Percentiles rank a stretch among this genome's conserved stretches.
Conservation (phyloP, 2,329 filamentous ascomycete species). For the Cercospora beticola region DNA sequence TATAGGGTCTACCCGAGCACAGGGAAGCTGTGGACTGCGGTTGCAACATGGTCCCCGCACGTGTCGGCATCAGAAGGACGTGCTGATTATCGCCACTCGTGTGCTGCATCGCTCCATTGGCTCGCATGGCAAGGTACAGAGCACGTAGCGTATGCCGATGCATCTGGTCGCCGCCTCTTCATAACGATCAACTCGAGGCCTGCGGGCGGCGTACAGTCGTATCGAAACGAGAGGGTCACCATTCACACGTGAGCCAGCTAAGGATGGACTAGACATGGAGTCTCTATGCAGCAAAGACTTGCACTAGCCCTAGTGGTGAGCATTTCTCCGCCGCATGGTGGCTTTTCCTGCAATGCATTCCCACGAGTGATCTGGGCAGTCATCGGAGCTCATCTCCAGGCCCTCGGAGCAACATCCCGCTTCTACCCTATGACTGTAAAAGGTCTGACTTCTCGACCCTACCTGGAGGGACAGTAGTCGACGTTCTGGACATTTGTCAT, state of each 20-base stretch:
- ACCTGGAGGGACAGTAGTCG: background rate
- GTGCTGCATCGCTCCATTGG: background rate
- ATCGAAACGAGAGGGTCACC: background rate
- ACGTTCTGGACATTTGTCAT: background rate
- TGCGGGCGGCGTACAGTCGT: background rate
- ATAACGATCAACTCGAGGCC: background rate
- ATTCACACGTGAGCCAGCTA: background rate
- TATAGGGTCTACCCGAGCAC: background rate
- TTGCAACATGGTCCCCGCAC: conserved; percentile 1
- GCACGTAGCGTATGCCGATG: background rate
- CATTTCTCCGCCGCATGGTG: background rate
- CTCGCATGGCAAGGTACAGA: background rate
- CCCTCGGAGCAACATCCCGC: background rate
- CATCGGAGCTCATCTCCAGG: background rate
- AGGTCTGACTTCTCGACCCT: background rate
- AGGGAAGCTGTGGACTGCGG: background rate
- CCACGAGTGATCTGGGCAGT: background rate
- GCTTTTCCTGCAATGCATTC: background rate
- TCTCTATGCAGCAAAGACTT: background rate
- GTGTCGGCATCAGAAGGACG: background rate
- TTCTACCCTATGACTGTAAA: background rate
- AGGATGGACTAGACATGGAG: background rate
- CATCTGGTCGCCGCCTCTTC: background rate
- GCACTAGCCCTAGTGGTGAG: background rate
- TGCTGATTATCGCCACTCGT: background rate